Percentiles rank a stretch among this genome's conserved stretches.
These are phyloP conservation scores for Saxispiralis lemnorum DNA, from an alignment of 495 filamentous ascomycete genomes.

Conservation along the genomic window DNA sequence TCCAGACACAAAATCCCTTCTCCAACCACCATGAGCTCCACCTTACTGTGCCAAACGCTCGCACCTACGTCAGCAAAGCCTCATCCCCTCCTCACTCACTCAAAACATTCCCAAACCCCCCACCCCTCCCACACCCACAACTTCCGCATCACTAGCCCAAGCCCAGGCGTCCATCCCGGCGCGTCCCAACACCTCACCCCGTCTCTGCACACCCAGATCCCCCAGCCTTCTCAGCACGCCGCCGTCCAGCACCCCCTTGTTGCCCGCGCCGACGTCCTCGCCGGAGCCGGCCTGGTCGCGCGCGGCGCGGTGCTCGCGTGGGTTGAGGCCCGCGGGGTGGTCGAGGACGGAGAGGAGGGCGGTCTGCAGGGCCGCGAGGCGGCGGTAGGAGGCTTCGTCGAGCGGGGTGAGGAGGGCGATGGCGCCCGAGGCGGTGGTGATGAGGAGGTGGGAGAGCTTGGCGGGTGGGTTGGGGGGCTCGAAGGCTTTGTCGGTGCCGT, in stretches of 20 bases:
- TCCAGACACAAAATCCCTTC: too few species aligned
- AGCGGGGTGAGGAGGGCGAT: slow-evolving; percentile 63
- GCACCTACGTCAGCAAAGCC: too few species aligned
- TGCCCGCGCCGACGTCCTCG: slow-evolving; percentile 24
- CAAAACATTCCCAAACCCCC: slow-evolving; percentile 24
- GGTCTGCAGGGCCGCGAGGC: slow-evolving; percentile 61
- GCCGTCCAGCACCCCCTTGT: slow-evolving; percentile 47
- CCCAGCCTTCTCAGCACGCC: slow-evolving; percentile 44
- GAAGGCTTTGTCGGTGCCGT: slow-evolving; percentile 24
- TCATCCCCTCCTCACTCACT: too few species aligned
- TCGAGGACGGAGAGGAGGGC: slow-evolving; percentile 62
- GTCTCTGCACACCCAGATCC: slow-evolving; percentile 48
- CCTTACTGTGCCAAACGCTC: too few species aligned
- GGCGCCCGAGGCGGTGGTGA: slow-evolving; percentile 53
- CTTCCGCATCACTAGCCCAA: slow-evolving; percentile 41
- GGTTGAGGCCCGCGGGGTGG: slow-evolving; percentile 64
- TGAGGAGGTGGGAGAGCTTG: slow-evolving; percentile 44
- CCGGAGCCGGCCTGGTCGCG: too few species aligned
- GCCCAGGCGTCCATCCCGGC: slow-evolving; percentile 33
- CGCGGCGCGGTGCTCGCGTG: slow-evolving; percentile 49
- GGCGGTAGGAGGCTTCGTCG: slow-evolving; percentile 62
- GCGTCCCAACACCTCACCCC: slow-evolving; percentile 47
- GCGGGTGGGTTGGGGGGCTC: slow-evolving; percentile 20
- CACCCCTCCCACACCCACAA: slow-evolving; percentile 41
- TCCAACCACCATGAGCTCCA: too few species aligned